Base-by-base conservation (phyloP, 495 filamentous ascomycete genomes). In the Penicillium manginii region DNA sequence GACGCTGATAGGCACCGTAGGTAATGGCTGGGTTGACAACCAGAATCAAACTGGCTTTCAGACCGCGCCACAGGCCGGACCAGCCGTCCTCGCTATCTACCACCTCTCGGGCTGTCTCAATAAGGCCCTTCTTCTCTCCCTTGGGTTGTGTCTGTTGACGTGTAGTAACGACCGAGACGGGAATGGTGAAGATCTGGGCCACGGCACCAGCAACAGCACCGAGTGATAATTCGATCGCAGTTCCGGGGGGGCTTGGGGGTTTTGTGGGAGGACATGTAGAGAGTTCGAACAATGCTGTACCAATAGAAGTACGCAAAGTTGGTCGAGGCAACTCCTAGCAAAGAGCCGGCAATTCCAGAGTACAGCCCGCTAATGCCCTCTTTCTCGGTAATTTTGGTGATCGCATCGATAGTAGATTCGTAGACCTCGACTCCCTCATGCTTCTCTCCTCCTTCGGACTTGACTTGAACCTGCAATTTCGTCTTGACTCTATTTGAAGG, bases 281-380 rank as follows among this genome's bases (percentile, higher is more conserved):
- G 75, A 12, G 83, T 84, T 43, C 94, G 88, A 14, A 97, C 91
- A 17, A 92, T 72, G 19, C 91, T 93, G 74, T 99, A 98, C 94
- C 94, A 99, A 80, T 98, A 99, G 69, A 99, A 99, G 76, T 99
- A 99, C 58, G 94, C 94, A 69, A 99, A 99, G 71, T 99, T 99
- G 55, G 92, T 98, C 14, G 92, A 97, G 8, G 91, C 93, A 14
- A 98, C 96, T 43, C 94, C 94, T 17, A 97, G 75, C 11, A 99
- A 81, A 7, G 91, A 84, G 17, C 96, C 93, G 48, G 82, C 75
- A 67, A 99, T 92, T 49, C 94, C 94, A 43, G 90, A 86, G 67
- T 98, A 99, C 21, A 99, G 83, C 2, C 96, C 94, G 15, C 73
- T 59, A 15, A 94, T 35, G 14, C 94, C 96, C 48, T 97, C 93